These are phyloP conservation scores for Arthrobotrys sphaeroides DNA, from an alignment of 2,329 filamentous ascomycete species.

Conservation along the genomic window DNA sequence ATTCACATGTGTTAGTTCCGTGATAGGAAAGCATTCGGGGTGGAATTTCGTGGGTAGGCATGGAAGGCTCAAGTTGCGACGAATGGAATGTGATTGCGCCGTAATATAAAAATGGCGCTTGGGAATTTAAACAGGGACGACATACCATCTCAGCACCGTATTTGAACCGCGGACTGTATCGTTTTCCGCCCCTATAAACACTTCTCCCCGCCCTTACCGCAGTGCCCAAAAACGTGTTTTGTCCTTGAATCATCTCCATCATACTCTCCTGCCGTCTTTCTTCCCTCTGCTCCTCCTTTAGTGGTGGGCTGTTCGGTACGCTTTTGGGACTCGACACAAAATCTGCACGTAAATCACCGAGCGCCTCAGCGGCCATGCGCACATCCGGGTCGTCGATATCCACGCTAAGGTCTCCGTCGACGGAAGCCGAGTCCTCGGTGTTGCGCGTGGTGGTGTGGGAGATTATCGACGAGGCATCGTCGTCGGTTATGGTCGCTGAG, in stretches of 20 bases:
- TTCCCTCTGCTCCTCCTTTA: conserved; percentile 60
- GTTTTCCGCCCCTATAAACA: conserved; percentile 48
- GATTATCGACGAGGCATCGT: conserved; percentile 46
- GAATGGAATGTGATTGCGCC: conserved; percentile 16
- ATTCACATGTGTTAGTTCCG: background rate
- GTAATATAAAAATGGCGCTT: background rate
- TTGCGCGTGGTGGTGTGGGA: conserved; percentile 50
- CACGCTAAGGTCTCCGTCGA: conserved; percentile 40
- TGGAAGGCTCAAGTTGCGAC: background rate
- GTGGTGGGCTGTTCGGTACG: conserved; percentile 57
- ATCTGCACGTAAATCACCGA: conserved; percentile 72
- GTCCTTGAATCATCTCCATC: conserved; percentile 68
- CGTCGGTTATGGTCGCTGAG: conserved; percentile 43
- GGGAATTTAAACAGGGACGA: background rate
- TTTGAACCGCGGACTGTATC: conserved; percentile 84
- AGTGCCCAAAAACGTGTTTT: conserved; percentile 68
- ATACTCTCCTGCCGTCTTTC: conserved; percentile 62
- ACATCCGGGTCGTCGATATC: conserved; percentile 73
- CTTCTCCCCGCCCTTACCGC: conserved; percentile 44
- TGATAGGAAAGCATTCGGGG: background rate
- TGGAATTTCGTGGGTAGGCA: background rate
- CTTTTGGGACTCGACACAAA: conserved; percentile 56
- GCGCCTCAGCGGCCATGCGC: conserved; percentile 76
- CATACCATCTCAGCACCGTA: conserved; percentile 70
- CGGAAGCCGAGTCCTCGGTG: conserved; percentile 36